These are phyloP conservation scores for Ganoderma meredithae DNA, from an alignment of 1,284 basidiomycete species.

Conservation along the genomic window DNA sequence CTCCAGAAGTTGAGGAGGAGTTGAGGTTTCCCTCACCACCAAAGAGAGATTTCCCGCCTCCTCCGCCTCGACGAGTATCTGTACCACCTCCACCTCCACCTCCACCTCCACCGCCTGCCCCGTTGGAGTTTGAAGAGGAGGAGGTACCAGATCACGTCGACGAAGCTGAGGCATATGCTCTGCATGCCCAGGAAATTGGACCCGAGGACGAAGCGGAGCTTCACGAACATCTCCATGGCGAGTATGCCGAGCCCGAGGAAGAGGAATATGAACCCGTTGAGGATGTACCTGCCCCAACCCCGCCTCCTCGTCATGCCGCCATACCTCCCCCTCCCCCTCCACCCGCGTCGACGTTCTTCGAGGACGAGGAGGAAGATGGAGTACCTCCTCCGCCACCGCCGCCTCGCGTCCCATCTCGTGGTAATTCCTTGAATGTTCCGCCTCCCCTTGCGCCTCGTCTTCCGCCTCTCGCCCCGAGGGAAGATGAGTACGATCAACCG, in stretches of 20 bases:
- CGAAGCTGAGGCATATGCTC: conserved; percentile 22
- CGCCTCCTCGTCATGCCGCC: conserved; percentile 25
- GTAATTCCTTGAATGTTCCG: conserved; percentile 11
- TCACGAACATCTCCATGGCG: conserved; percentile 15
- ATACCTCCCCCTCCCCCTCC: conserved; percentile 18
- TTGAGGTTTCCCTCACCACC: conserved; percentile 11
- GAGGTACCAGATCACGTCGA: conserved; percentile 17
- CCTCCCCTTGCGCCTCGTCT: conserved; percentile 15
- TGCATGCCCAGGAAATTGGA: conserved; percentile 26
- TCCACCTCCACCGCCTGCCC: conserved; percentile 21
- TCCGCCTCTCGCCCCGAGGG: conserved; percentile 7
- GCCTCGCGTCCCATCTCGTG: conserved; percentile 13
- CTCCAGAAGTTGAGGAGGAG: conserved; percentile 17
- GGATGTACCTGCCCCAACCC: conserved; percentile 20
- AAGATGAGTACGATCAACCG: conserved; percentile 14
- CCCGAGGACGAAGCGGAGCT: conserved; percentile 21
- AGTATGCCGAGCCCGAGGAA: conserved; percentile 10
- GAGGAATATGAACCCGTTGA: conserved; percentile 19
- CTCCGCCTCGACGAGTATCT: conserved; percentile 28
- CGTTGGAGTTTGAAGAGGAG: conserved; percentile 12
- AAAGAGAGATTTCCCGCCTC: conserved; percentile 24
- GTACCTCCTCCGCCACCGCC: conserved; percentile 20
- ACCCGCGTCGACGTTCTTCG: conserved; percentile 5
- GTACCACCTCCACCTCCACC: conserved; percentile 28
- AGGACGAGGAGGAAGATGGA: conserved; percentile 10